Percentiles rank a stretch among this genome's conserved stretches.
phyloP scores from a whole-genome alignment of 2,329 filamentous ascomycete species.

The Botrytis medusae region DNA sequence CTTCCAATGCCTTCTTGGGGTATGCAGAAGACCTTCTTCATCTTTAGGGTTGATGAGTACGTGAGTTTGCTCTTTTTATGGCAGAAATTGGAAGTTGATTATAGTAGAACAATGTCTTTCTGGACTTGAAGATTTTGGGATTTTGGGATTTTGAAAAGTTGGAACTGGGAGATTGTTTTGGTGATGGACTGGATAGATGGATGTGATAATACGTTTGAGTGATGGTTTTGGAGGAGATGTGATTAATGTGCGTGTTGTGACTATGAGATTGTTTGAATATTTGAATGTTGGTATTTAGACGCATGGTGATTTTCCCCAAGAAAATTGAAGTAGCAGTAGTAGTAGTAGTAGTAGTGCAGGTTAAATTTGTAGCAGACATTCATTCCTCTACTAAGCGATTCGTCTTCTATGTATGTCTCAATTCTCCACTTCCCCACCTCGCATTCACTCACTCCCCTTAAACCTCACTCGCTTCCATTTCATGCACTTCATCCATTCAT shows the following conservation, averaged over 20 bases:
- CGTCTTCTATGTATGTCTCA: too few relatives aligned
- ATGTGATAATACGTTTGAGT: neutral
- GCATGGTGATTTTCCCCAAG: too few relatives aligned
- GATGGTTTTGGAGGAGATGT: neutral
- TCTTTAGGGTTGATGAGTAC: neutral
- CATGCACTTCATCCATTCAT: too few relatives aligned
- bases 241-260: too few relatives aligned
- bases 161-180: neutral
- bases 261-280: too few relatives aligned
- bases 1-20: neutral
- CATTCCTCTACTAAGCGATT: too few relatives aligned
- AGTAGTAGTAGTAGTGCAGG: too few relatives aligned
- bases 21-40: neutral
- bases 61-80: neutral
- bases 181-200: neutral
- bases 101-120: neutral
- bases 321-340: too few relatives aligned
- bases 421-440: neutral
- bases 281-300: too few relatives aligned
- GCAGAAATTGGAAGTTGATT: neutral
- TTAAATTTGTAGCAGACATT: too few relatives aligned
- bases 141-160: neutral
- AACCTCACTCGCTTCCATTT: neutral
- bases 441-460: neutral
- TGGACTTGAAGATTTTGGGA: neutral